Percentiles rank a stretch among this genome's conserved stretches.
Conservation (phyloP, 495 filamentous ascomycete species). For the Parathielavia appendiculata region DNA sequence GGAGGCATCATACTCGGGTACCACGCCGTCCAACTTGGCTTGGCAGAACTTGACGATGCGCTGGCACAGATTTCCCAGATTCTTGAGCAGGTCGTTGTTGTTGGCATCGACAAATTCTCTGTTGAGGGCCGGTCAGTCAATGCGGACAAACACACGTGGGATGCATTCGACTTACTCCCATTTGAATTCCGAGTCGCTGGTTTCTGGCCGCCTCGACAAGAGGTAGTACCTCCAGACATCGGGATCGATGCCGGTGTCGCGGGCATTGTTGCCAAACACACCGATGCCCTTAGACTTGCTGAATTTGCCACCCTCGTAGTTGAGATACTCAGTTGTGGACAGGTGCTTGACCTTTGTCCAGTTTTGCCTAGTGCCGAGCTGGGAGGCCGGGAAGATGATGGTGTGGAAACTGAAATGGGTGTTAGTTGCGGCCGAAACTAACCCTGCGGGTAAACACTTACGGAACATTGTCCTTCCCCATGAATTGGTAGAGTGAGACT, state of each 20-base stretch:
- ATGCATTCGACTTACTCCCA: slow-evolving; percentile 49
- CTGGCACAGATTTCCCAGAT: slow-evolving; percentile 91
- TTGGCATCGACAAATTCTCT: slow-evolving; percentile 75
- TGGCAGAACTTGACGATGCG: slow-evolving; percentile 88
- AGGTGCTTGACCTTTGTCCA: slow-evolving; percentile 92
- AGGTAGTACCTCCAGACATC: slow-evolving; percentile 95
- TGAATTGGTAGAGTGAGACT: slow-evolving; percentile 91
- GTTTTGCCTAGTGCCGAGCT: slow-evolving; percentile 71
- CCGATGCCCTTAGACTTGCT: slow-evolving; percentile 85
- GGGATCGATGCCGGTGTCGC: slow-evolving; percentile 77
- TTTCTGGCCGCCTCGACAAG: slow-evolving; percentile 81
- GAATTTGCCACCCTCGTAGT: slow-evolving; percentile 95
- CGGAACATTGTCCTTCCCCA: slow-evolving; percentile 96
- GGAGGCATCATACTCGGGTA: slow-evolving; percentile 59
- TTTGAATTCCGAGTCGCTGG: slow-evolving; percentile 81
- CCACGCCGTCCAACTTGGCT: slow-evolving; percentile 61
- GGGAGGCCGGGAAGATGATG: slow-evolving; percentile 84
- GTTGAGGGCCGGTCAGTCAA: not conserved
- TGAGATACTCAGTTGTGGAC: slow-evolving; percentile 89
- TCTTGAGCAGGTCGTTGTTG: slow-evolving; percentile 86
- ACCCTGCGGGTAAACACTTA: not conserved
- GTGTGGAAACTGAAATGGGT: slow-evolving; percentile 58
- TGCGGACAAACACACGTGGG: too few species aligned
- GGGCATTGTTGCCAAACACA: slow-evolving; percentile 85
- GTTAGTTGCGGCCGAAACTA: not conserved